These are phyloP conservation scores for Prillingera fragicola DNA, from an alignment of 1,284 basidiomycete species.

Conservation along the genomic window DNA sequence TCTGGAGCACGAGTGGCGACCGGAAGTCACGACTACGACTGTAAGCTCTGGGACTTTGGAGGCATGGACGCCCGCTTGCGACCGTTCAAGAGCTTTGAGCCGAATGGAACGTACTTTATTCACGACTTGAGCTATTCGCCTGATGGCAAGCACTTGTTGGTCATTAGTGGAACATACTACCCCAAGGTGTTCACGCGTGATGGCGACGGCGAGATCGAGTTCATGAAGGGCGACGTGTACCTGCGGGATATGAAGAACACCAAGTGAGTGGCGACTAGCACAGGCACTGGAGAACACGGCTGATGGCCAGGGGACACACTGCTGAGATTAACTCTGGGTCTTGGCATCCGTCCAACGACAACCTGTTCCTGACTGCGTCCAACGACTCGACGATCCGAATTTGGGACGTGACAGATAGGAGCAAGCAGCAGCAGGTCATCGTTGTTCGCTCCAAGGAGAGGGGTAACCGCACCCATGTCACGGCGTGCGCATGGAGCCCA, in stretches of 20 bases:
- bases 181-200: slow-evolving; percentile 84
- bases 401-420: slow-evolving; percentile 83
- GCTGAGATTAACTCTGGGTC: slow-evolving; percentile 80
- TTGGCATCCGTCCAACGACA: slow-evolving; percentile 82
- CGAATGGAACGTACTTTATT: slow-evolving; percentile 84
- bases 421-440: slow-evolving; percentile 88
- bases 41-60: slow-evolving; percentile 98
- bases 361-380: slow-evolving; percentile 85
- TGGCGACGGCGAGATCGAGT: slow-evolving; percentile 83
- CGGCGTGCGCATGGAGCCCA: slow-evolving; percentile 73
- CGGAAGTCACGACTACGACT: slow-evolving; percentile 93
- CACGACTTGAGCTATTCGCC: slow-evolving; percentile 82
- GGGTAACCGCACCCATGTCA: slow-evolving; percentile 90
- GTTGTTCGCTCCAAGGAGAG: slow-evolving; percentile 94
- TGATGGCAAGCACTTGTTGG: slow-evolving; percentile 76
- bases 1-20: slow-evolving; percentile 86
- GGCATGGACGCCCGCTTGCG: slow-evolving; percentile 82
- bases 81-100: slow-evolving; percentile 94
- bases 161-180: slow-evolving; percentile 79
- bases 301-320: slow-evolving; percentile 73
- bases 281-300: not conserved
- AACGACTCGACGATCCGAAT: slow-evolving; percentile 92
- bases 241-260: slow-evolving; percentile 98
- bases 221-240: slow-evolving; percentile 93
- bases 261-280: slow-evolving; percentile 53